These are phyloP conservation scores for Neolentinus lepideus DNA, from an alignment of 1,284 basidiomycete genomes.

Conservation along the genomic window DNA sequence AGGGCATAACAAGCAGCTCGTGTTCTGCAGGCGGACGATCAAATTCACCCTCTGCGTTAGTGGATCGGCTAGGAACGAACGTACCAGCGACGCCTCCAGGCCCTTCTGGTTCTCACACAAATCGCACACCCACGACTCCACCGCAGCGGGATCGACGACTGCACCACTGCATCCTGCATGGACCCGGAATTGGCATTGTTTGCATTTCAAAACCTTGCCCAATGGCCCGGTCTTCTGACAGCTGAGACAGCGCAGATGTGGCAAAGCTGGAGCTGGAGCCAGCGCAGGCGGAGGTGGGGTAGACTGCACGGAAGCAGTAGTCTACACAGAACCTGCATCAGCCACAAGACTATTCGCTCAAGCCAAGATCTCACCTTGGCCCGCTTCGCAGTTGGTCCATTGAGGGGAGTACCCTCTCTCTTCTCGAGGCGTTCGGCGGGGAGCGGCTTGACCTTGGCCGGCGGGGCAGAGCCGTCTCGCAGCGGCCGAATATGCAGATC, in stretches of 20 bases:
- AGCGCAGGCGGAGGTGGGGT: conserved; percentile 56
- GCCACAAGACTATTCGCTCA: conserved; percentile 1
- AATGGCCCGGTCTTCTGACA: conserved; percentile 70
- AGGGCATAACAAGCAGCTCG: conserved; percentile 72
- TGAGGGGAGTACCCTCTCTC: conserved; percentile 72
- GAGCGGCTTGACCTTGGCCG: conserved; percentile 37
- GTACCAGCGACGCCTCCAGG: conserved; percentile 70
- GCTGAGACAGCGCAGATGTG: conserved; percentile 68
- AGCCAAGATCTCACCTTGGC: conserved; percentile 45
- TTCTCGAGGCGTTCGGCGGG: conserved; percentile 39
- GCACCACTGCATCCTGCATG: conserved; percentile 75
- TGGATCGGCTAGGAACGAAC: conserved; percentile 14
- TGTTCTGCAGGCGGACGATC: conserved; percentile 36
- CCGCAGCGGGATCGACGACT: conserved; percentile 47
- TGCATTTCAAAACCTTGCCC: conserved; percentile 74
- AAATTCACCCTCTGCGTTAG: background rate
- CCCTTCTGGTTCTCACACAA: conserved; percentile 77
- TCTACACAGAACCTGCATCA: conserved; percentile 26
- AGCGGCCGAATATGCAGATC: conserved; percentile 69
- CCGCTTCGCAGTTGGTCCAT: conserved; percentile 54
- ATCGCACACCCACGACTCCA: conserved; percentile 79
- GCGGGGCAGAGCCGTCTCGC: conserved; percentile 50
- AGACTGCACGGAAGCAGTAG: conserved; percentile 37
- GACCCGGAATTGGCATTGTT: conserved; percentile 66
- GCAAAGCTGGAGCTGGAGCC: conserved; percentile 36